A percentile compares a stretch with the other conserved stretches of the same genome.
phyloP scores from a whole-genome alignment of 2,329 filamentous ascomycete species.

The Penicillium vulpinum region DNA sequence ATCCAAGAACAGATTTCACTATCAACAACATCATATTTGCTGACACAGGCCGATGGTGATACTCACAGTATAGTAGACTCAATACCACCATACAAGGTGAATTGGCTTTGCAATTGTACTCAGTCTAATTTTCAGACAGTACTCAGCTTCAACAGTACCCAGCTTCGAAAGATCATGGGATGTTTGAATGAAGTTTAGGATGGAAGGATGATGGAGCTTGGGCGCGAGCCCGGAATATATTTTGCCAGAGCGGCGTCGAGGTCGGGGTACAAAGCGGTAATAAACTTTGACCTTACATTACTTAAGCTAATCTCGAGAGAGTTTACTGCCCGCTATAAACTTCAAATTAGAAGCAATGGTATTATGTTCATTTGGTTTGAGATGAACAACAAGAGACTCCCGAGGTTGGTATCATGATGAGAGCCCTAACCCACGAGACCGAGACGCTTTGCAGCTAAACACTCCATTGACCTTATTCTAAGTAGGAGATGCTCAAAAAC shows the following conservation, averaged over 20 bases:
- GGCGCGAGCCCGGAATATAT: not conserved
- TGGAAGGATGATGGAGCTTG: not conserved
- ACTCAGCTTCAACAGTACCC: not conserved
- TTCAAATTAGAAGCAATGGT: not conserved
- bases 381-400: not conserved
- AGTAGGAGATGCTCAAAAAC: not conserved
- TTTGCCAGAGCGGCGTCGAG: constrained; percentile 4
- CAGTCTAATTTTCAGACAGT: not conserved
- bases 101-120: not conserved
- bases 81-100: not conserved
- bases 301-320: not conserved
- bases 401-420: not conserved
- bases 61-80: constrained; percentile 1
- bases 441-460: not conserved
- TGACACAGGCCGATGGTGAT: not conserved
- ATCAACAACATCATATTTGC: not conserved
- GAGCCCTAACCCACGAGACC: not conserved
- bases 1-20: not conserved
- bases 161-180: not conserved
- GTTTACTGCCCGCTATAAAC: not conserved
- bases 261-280: not conserved
- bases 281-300: not conserved
- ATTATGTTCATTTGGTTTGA: not conserved
- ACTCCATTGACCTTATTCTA: not conserved
- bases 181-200: not conserved